These are phyloP conservation scores for Cynara cardunculus DNA, from an alignment of 129 eudicot genomes.

Conservation along the genomic window DNA sequence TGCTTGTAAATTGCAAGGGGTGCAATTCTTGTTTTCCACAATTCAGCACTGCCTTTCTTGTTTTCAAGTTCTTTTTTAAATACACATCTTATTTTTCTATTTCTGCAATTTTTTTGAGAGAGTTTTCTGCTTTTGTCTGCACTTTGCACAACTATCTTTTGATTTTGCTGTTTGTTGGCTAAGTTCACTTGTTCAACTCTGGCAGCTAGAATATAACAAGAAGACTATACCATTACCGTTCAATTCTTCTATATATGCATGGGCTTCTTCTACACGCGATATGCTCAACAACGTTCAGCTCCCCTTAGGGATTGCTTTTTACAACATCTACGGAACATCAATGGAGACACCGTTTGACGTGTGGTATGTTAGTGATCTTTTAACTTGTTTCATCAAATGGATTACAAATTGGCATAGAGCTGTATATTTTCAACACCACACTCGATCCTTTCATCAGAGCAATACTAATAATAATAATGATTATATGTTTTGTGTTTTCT, in stretches of 20 bases:
- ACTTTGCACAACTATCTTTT: too few relatives aligned
- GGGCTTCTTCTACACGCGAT: slow-evolving; percentile 86
- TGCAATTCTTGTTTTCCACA: too few relatives aligned
- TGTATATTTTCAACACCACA: not conserved
- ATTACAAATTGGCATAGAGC: not conserved
- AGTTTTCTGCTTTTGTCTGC: too few relatives aligned
- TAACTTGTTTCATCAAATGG: not conserved
- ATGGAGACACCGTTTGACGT: slow-evolving; percentile 90
- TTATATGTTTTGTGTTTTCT: not conserved
- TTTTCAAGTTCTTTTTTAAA: too few relatives aligned
- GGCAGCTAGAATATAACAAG: slow-evolving; percentile 60
- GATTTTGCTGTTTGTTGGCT: not conserved
- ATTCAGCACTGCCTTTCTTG: too few relatives aligned
- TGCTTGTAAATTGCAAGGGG: too few relatives aligned
- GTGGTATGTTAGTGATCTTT: slow-evolving; percentile 48
- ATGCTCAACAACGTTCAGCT: slow-evolving; percentile 54
- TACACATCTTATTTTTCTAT: too few relatives aligned
- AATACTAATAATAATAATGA: not conserved
- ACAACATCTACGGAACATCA: slow-evolving; percentile 80
- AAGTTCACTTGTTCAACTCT: slow-evolving; percentile 10
- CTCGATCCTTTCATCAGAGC: not conserved
- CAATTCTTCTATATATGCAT: slow-evolving; percentile 54
- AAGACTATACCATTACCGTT: slow-evolving; percentile 72
- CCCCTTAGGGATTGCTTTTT: slow-evolving; percentile 70
- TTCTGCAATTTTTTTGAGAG: too few relatives aligned